Percentiles rank a stretch among this genome's conserved stretches.
Evolutionary conservation across 805 yeast genomes (phyloP).

Genomic region (Candida ficus): DNA sequence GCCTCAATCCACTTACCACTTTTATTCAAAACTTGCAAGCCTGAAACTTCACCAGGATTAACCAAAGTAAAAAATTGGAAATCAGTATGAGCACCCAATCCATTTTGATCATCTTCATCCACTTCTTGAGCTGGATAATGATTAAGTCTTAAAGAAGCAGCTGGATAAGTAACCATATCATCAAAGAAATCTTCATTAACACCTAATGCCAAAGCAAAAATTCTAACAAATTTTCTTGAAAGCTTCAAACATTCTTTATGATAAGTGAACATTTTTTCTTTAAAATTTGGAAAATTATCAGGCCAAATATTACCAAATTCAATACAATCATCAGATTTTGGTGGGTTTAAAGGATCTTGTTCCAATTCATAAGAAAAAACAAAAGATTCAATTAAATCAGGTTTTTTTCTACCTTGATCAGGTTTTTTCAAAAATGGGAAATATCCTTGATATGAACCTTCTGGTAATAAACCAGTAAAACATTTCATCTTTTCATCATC

Average conservation of each 20-base stretch:
- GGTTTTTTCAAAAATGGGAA: slow-evolving; percentile 19
- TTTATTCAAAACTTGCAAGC: slow-evolving; percentile 32
- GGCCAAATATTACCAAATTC: slow-evolving; percentile 26
- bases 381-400: slow-evolving; percentile 32
- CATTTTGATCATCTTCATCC: slow-evolving; percentile 25
- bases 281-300: slow-evolving; percentile 22
- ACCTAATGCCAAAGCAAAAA: slow-evolving; percentile 28
- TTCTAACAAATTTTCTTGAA: slow-evolving; percentile 23
- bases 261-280: slow-evolving; percentile 19
- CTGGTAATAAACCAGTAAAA: slow-evolving; percentile 22
- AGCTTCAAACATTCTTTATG: slow-evolving; percentile 20
- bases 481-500: slow-evolving; percentile 25
- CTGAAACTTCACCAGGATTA: slow-evolving; percentile 32
- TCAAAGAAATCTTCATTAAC: slow-evolving; percentile 25
- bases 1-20: slow-evolving; percentile 25
- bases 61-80: slow-evolving; percentile 32
- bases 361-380: slow-evolving; percentile 26
- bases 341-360: slow-evolving; percentile 13
- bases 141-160: slow-evolving; percentile 27
- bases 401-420: slow-evolving; percentile 15
- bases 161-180: slow-evolving; percentile 21
- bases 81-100: slow-evolving; percentile 38
- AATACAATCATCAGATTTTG: slow-evolving; percentile 19
- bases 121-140: slow-evolving; percentile 31
- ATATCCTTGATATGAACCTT: slow-evolving; percentile 21